Evolutionary conservation across 1,139 yeast genomes (phyloP).

Genomic region (Saccharomyces hybrid): DNA sequence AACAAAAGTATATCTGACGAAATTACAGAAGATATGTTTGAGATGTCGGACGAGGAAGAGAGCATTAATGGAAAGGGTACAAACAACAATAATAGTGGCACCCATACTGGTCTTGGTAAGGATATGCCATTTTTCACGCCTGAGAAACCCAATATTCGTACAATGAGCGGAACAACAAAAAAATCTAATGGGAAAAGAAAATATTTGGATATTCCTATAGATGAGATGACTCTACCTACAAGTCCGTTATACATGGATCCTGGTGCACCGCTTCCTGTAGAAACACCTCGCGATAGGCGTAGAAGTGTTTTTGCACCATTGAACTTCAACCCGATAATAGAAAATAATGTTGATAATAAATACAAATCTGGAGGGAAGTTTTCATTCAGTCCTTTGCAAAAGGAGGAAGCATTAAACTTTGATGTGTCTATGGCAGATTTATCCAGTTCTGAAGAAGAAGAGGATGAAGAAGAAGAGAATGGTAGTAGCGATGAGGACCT

Average conservation of each 20-base stretch:
- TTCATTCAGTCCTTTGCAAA: conserved; percentile 35
- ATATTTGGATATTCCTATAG: conserved; percentile 48
- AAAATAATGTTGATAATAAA: conserved; percentile 68
- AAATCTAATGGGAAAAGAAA: conserved; percentile 21
- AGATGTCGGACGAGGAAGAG: conserved; percentile 29
- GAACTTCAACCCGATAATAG: conserved; percentile 69
- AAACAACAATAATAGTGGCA: conserved; percentile 8
- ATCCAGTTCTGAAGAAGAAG: conserved; percentile 33
- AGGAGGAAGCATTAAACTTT: conserved; percentile 29
- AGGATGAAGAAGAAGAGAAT: conserved; percentile 32
- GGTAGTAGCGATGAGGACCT: conserved; percentile 27
- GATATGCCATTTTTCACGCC: conserved; percentile 5
- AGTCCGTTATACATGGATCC: conserved; percentile 66
- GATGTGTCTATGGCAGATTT: conserved; percentile 26
- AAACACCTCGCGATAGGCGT: conserved; percentile 46
- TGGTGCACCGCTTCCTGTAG: conserved; percentile 70
- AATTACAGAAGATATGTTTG: conserved; percentile 32
- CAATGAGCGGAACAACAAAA: conserved; percentile 3
- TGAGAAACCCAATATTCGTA: not conserved
- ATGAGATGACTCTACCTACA: conserved; percentile 44
- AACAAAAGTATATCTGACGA: conserved; percentile 19
- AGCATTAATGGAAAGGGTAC: conserved; percentile 8
- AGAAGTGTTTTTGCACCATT: conserved; percentile 72
- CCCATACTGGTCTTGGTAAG: not conserved
- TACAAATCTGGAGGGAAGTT: conserved; percentile 83